Percentiles rank a stretch among this genome's conserved stretches.
Evolutionary conservation across 345 rosid genomes (phyloP).

Genomic region (Hibiscus mutabilis): DNA sequence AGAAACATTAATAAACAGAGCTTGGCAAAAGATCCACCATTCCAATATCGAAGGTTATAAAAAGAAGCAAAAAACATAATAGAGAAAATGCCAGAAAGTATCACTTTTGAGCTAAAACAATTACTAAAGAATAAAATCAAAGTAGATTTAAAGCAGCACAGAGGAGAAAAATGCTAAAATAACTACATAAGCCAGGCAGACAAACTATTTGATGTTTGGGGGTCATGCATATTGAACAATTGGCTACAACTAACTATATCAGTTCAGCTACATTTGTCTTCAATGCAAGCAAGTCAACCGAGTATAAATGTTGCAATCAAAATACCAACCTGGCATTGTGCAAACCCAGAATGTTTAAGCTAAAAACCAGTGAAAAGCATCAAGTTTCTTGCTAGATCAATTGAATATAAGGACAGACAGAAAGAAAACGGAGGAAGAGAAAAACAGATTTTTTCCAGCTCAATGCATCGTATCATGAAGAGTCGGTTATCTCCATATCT

Average conservation of each 20-base stretch:
- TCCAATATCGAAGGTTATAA: background rate
- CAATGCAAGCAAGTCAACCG: conserved; percentile 2
- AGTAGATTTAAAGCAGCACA: background rate
- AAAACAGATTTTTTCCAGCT: conserved; percentile 29
- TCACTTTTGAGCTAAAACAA: background rate
- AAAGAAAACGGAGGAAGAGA: background rate
- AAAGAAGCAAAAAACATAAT: background rate
- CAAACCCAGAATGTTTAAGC: conserved; percentile 18
- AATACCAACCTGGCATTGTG: conserved; percentile 38
- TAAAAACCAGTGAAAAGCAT: conserved; percentile 13
- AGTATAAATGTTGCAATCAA: conserved; percentile 2
- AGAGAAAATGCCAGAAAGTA: background rate
- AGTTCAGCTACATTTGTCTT: conserved; percentile 5
- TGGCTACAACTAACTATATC: conserved; percentile 5
- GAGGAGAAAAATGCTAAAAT: background rate
- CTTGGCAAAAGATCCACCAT: background rate
- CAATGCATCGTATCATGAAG: conserved; percentile 8
- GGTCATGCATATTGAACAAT: background rate
- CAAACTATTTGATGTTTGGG: background rate
- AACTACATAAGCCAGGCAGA: background rate
- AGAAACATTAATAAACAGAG: conserved; percentile 3
- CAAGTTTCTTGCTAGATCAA: conserved; percentile 12
- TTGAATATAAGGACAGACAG: conserved; percentile 7
- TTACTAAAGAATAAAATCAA: background rate
- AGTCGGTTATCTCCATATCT: background rate